Conservation (phyloP, 1,284 basidiomycete species). For the Microbotryum lychnidis-dioicae region DNA sequence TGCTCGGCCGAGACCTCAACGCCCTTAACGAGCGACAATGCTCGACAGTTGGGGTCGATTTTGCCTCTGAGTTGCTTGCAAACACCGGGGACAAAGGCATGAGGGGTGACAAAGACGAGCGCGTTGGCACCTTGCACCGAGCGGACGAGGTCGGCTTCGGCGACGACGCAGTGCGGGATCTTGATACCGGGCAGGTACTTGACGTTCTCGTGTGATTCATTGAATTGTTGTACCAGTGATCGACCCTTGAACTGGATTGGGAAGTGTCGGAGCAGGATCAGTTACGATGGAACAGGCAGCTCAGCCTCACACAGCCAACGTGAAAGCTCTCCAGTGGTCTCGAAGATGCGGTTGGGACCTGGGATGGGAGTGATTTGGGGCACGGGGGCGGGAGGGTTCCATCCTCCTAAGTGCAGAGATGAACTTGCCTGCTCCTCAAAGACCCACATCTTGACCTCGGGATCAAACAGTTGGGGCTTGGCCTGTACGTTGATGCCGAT, state of each 20-base stretch:
- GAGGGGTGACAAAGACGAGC: conserved; percentile 51
- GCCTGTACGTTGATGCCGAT: conserved; percentile 47
- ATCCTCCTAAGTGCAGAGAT: background rate
- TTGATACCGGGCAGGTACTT: conserved; percentile 49
- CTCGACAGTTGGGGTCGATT: conserved; percentile 41
- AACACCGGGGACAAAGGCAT: conserved; percentile 43
- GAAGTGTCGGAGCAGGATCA: conserved; percentile 45
- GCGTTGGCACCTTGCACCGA: conserved; percentile 50
- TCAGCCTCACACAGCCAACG: too few relatives aligned
- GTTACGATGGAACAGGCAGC: conserved; percentile 21
- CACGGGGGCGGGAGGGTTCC: background rate
- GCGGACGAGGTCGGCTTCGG: conserved; percentile 46
- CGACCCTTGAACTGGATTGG: background rate
- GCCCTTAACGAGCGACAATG: conserved; percentile 49
- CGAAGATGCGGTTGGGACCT: background rate
- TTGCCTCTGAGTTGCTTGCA: conserved; percentile 43
- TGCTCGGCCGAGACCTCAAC: conserved; percentile 48
- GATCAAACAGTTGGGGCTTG: conserved; percentile 45
- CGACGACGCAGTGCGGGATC: conserved; percentile 49
- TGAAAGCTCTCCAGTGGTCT: background rate
- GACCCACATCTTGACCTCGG: conserved; percentile 49
- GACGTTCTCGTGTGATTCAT: conserved; percentile 50
- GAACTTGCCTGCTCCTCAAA: conserved; percentile 46
- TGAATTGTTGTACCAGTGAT: conserved; percentile 18
- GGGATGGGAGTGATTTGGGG: background rate